Conservation (phyloP, 2,329 filamentous ascomycete genomes). For the Cercospora sojina region DNA sequence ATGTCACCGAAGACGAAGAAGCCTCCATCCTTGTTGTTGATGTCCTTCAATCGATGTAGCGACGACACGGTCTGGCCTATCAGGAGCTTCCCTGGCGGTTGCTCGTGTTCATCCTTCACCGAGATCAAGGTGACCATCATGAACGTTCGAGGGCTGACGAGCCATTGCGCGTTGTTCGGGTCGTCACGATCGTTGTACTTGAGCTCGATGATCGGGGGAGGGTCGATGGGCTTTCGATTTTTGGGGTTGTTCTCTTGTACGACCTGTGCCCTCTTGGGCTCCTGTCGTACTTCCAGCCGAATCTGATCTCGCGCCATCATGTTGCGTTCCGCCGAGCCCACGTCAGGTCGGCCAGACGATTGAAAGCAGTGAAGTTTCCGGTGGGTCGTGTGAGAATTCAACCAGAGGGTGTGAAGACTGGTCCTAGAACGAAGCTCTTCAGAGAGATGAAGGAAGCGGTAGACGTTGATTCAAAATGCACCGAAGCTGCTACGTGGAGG, state of each 20-base stretch:
- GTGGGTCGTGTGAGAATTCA: slow-evolving; percentile 9
- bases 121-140: slow-evolving; percentile 57
- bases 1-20: slow-evolving; percentile 93
- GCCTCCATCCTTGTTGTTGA: slow-evolving; percentile 59
- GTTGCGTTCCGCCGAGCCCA: slow-evolving; percentile 48
- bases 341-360: slow-evolving; percentile 8
- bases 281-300: slow-evolving; percentile 25
- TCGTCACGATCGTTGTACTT: slow-evolving; percentile 49
- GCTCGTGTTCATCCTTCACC: slow-evolving; percentile 26
- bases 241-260: slow-evolving; percentile 31
- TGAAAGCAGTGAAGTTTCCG: slow-evolving; percentile 1
- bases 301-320: slow-evolving; percentile 27
- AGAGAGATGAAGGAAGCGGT: background rate
- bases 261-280: slow-evolving; percentile 27
- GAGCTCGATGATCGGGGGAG: slow-evolving; percentile 79
- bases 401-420: slow-evolving; percentile 1
- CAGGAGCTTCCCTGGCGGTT: slow-evolving; percentile 26
- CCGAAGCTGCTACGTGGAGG: slow-evolving; percentile 2
- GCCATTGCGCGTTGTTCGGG: slow-evolving; percentile 55
- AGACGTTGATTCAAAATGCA: slow-evolving; percentile 14
- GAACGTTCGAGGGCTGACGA: slow-evolving; percentile 65
- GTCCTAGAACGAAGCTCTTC: background rate
- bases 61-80: slow-evolving; percentile 76
- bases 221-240: slow-evolving; percentile 77
- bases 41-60: slow-evolving; percentile 75